Base-by-base conservation (phyloP, 441 rosid genomes). In the Bocquillonia castaneifolia region DNA sequence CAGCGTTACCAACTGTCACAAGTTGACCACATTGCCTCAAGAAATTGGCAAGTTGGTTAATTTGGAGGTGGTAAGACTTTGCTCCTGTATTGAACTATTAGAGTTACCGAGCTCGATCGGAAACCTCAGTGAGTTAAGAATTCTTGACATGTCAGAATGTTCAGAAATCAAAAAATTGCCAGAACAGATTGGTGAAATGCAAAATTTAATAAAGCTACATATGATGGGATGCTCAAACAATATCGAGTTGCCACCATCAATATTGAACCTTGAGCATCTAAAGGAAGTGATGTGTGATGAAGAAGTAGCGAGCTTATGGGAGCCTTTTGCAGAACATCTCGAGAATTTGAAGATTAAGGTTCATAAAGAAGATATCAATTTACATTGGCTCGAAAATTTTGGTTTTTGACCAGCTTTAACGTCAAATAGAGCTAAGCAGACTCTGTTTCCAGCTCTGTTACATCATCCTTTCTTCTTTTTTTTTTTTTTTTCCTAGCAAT, bases 1-100 rank as follows among this genome's bases (percentile, higher is more conserved):
- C 23, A 81, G 81, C 60, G 78, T 92, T 80, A 87, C 91, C 68
- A 87, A 88, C n/a, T 92, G 96, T 60, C 83, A 82, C 42, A 80
- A 81, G n/a, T 62, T 92, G 26, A 31, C 57, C 0, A 23, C 26
- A 37, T 78, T 92, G 59, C 91, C 93, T 0, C 79, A 80, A 12
- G 78, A 61, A 44, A 77, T 90, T 0, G 87, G 87, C 6, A 80
- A 78, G 28, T 72, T 80, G 70, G 42, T 32, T 22, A 79, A 80
- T 9, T 40, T 92, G 17, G 70, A 87, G 72, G 48, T 37, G 55
- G 68, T 88, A 29, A 78, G 86, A 58, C 74, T 88, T 22, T 48
- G 73, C 32, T 83, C 92, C 10, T 92, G 93, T 67, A 85, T 71
- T 4, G 70, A 67, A 18, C 78, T 92, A 62, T 10, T 26, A 3